Conservation (phyloP, 306 rosid species). For the Rosa rugosa region DNA sequence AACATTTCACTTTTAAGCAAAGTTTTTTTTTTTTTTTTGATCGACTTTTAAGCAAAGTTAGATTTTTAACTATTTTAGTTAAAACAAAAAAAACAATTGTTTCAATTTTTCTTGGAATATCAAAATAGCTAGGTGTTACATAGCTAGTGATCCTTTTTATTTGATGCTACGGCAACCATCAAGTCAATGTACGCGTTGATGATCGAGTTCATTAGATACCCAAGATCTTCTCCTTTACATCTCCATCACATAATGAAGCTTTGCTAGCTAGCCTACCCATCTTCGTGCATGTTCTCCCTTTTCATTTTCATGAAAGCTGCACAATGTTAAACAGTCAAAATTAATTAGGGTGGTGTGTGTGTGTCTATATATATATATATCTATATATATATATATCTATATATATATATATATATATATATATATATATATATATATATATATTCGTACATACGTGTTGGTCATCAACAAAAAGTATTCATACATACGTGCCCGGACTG, state of each 20-base stretch:
- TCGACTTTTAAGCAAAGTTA: too few relatives aligned
- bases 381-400: too few relatives aligned
- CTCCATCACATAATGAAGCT: not conserved
- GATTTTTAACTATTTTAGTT: too few relatives aligned
- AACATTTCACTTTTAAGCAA: too few relatives aligned
- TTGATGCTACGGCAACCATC: not conserved
- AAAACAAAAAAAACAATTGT: too few relatives aligned
- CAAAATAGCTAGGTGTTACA: too few relatives aligned
- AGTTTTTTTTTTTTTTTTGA: too few relatives aligned
- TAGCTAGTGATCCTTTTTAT: not conserved
- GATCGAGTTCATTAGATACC: not conserved
- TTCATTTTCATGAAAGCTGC: not conserved
- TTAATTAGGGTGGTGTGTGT: not conserved
- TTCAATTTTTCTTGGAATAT: not conserved
- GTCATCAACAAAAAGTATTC: not conserved
- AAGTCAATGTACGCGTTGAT: not conserved
- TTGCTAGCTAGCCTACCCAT: not conserved
- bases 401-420: too few relatives aligned
- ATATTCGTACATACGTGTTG: not conserved
- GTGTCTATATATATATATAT: too few relatives aligned
- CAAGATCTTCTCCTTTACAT: conserved; percentile 10
- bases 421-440: too few relatives aligned
- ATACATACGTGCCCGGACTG: not conserved
- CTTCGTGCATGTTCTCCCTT: not conserved
- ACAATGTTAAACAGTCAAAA: not conserved